Evolutionary conservation across 2,329 filamentous ascomycete species (phyloP).

Genomic region (Aspergillus jensenii): DNA sequence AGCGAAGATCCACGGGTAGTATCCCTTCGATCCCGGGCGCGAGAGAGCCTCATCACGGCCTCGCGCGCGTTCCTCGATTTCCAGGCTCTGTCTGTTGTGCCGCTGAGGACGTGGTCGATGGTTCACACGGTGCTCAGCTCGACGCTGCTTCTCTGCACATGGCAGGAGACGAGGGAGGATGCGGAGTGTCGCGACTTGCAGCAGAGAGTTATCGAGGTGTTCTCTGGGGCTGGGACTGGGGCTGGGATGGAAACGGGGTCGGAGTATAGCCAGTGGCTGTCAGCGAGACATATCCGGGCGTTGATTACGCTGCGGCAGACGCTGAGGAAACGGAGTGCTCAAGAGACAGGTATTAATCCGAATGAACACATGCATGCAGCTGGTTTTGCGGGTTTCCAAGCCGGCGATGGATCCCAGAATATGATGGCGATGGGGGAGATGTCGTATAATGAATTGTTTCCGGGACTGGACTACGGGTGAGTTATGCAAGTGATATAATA

Average conservation of each 20-base stretch:
- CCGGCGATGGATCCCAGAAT: not conserved
- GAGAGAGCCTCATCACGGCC: slow-evolving; percentile 26
- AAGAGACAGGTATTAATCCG: too few relatives aligned
- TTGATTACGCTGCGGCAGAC: slow-evolving; percentile 26
- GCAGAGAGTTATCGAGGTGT: slow-evolving; percentile 31
- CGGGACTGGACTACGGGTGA: slow-evolving; percentile 11
- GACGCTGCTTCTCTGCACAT: slow-evolving; percentile 33
- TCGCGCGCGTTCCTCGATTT: slow-evolving; percentile 34
- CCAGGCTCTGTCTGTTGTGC: slow-evolving; percentile 31
- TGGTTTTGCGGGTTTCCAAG: too few relatives aligned
- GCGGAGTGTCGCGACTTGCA: slow-evolving; percentile 29
- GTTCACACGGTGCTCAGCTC: slow-evolving; percentile 36
- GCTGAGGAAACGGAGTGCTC: slow-evolving; percentile 9
- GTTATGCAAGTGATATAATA: not conserved
- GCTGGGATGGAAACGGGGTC: slow-evolving; percentile 13
- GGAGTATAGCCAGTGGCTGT: slow-evolving; percentile 29
- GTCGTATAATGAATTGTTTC: slow-evolving; percentile 2
- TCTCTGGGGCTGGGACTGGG: slow-evolving; percentile 21
- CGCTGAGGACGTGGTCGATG: slow-evolving; percentile 35
- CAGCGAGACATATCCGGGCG: slow-evolving; percentile 29
- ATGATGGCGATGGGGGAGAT: not conserved
- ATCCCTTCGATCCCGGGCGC: slow-evolving; percentile 24
- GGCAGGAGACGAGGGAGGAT: slow-evolving; percentile 33
- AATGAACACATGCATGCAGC: not conserved
- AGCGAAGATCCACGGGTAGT: slow-evolving; percentile 8